A percentile compares a stretch with the other conserved stretches of the same genome.
phyloP scores from a whole-genome alignment of 345 rosid genomes.

The Luvunga scandens region DNA sequence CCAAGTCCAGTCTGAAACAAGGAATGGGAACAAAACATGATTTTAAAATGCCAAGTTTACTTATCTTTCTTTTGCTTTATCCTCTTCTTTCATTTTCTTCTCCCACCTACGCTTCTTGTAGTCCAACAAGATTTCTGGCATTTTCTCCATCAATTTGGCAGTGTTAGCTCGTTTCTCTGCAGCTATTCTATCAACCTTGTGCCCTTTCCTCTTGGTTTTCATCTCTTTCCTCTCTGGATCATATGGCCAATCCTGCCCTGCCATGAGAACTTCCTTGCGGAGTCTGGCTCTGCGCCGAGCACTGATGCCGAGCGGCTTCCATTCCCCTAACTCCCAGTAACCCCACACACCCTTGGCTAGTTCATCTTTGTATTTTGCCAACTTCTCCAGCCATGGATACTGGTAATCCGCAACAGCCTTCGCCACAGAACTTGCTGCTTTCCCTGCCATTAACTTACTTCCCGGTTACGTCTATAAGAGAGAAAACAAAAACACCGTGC shows the following conservation, averaged over 20 bases:
- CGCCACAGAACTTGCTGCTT: slow-evolving; percentile 56
- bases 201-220: slow-evolving; percentile 84
- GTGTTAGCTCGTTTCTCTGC: slow-evolving; percentile 88
- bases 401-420: slow-evolving; percentile 58
- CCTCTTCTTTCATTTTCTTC: slow-evolving; percentile 94
- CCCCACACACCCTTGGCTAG: slow-evolving; percentile 88
- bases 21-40: background rate
- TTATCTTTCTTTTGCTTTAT: slow-evolving; percentile 46
- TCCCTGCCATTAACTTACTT: slow-evolving; percentile 61
- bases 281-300: slow-evolving; percentile 82
- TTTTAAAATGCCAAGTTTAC: background rate
- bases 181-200: slow-evolving; percentile 71
- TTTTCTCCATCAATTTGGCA: slow-evolving; percentile 74
- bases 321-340: slow-evolving; percentile 87
- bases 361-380: slow-evolving; percentile 69
- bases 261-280: slow-evolving; percentile 73
- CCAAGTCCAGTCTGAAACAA: background rate
- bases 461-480: background rate
- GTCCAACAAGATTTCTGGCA: slow-evolving; percentile 77
- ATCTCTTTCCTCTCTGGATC: slow-evolving; percentile 91
- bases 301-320: slow-evolving; percentile 90
- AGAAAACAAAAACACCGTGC: background rate
- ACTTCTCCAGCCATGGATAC: slow-evolving; percentile 79
- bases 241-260: slow-evolving; percentile 81
- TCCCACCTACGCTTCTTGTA: slow-evolving; percentile 97